A percentile compares a stretch with the other conserved stretches of the same genome.
Conservation (phyloP, 2,329 filamentous ascomycete genomes). For the Monascus ruber region DNA sequence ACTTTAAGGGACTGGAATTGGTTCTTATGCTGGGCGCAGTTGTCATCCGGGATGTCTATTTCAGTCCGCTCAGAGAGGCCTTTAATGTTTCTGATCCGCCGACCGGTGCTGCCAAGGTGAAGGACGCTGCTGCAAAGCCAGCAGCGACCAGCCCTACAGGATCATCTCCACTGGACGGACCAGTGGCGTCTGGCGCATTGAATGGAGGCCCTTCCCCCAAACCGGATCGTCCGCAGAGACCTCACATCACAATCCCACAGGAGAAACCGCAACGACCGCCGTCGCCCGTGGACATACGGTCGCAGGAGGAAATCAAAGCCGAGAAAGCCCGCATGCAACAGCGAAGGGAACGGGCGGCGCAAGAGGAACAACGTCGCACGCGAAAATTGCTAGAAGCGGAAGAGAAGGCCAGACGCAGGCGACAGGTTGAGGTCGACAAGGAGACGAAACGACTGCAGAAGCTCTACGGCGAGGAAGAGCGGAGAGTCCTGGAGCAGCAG, state of each 20-base stretch:
- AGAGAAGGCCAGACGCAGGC: slow-evolving; percentile 39
- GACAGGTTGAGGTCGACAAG: slow-evolving; percentile 52
- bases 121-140: not conserved
- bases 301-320: slow-evolving; percentile 41
- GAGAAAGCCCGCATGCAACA: slow-evolving; percentile 36
- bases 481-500: slow-evolving; percentile 16
- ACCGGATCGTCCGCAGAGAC: slow-evolving; percentile 9
- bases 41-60: slow-evolving; percentile 52
- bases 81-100: slow-evolving; percentile 55
- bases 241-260: slow-evolving; percentile 11
- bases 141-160: not conserved
- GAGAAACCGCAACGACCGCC: slow-evolving; percentile 8
- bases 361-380: slow-evolving; percentile 41
- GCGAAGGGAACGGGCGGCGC: slow-evolving; percentile 33
- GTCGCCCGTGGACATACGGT: slow-evolving; percentile 38
- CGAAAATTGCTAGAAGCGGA: slow-evolving; percentile 43
- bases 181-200: not conserved
- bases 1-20: slow-evolving; percentile 84
- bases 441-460: slow-evolving; percentile 64
- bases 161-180: not conserved
- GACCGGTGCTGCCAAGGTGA: not conserved
- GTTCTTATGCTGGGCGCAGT: slow-evolving; percentile 54
- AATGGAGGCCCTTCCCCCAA: slow-evolving; percentile 12
- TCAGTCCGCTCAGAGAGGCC: slow-evolving; percentile 54
- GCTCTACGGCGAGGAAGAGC: slow-evolving; percentile 41